Conservation (phyloP, 2,329 filamentous ascomycete species). For the Thyridium curvatum region DNA sequence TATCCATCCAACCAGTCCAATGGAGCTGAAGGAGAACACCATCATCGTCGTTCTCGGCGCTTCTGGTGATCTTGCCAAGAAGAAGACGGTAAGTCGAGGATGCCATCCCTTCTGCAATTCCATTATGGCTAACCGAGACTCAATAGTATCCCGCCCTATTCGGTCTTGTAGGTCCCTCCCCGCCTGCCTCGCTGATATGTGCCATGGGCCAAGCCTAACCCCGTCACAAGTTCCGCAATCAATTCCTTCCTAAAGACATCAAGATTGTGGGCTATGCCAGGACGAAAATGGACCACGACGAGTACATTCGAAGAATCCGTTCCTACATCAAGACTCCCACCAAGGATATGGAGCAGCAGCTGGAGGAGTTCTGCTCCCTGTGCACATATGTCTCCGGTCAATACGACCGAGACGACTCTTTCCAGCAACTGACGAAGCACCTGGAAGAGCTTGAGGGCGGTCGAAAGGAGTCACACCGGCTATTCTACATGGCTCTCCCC, state of each 20-base stretch:
- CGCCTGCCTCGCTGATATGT: neutral
- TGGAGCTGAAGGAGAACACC: conserved; percentile 98
- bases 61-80: conserved; percentile 96
- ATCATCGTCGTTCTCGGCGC: conserved; percentile 94
- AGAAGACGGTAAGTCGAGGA: conserved; percentile 93
- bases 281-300: conserved; percentile 98
- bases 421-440: conserved; percentile 78
- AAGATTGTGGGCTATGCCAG: conserved; percentile 97
- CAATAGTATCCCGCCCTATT: conserved; percentile 92
- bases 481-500: conserved; percentile 99
- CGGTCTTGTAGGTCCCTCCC: conserved; percentile 69
- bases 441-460: conserved; percentile 79
- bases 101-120: conserved; percentile 6
- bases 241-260: conserved; percentile 95
- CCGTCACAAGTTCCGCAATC: conserved; percentile 76
- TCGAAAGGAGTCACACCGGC: conserved; percentile 75
- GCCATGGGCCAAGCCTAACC: neutral
- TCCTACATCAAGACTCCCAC: conserved; percentile 99
- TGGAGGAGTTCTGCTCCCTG: conserved; percentile 79
- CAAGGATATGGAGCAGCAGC: conserved; percentile 92
- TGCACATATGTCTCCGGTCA: conserved; percentile 96
- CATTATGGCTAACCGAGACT: conserved; percentile 17
- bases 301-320: conserved; percentile 89
- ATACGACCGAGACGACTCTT: conserved; percentile 95
- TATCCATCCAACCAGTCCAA: conserved; percentile 48